phyloP scores from a whole-genome alignment of 1,284 basidiomycete genomes.

The Ceratobasidium papillatum region DNA sequence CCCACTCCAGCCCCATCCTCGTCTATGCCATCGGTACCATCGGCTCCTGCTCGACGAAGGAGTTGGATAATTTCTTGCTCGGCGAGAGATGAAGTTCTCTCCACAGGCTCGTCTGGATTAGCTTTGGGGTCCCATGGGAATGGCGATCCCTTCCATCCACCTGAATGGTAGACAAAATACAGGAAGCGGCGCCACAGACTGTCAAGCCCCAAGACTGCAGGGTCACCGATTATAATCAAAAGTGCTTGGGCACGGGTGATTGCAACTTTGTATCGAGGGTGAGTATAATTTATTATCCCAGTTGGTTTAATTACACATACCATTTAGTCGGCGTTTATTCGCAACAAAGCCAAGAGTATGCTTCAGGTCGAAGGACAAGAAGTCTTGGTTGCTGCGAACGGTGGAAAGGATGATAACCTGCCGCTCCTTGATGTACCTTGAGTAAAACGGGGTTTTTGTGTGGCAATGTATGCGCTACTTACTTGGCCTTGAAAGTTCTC shows the following conservation, averaged over 20 bases:
- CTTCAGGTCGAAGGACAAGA: constrained; percentile 58
- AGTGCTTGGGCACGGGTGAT: constrained; percentile 67
- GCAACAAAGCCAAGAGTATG: constrained; percentile 66
- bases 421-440: constrained; percentile 57
- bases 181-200: constrained; percentile 63
- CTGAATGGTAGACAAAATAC: constrained; percentile 59
- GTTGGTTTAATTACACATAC: constrained; percentile 52
- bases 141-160: constrained; percentile 58
- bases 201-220: constrained; percentile 61
- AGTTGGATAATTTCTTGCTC: not conserved
- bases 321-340: constrained; percentile 68
- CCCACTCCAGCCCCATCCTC: not conserved
- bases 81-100: not conserved
- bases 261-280: constrained; percentile 55
- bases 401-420: constrained; percentile 68
- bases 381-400: constrained; percentile 66
- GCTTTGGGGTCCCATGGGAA: constrained; percentile 24
- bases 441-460: not conserved
- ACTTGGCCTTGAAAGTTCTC: constrained; percentile 73
- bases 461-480: constrained; percentile 40
- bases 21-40: not conserved
- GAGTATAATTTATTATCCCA: not conserved
- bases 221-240: constrained; percentile 66
- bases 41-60: not conserved
- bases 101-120: not conserved